A percentile compares a stretch with the other conserved stretches of the same genome.
Conservation (phyloP, 2,329 filamentous ascomycete species). For the Verruconis gallopava region DNA sequence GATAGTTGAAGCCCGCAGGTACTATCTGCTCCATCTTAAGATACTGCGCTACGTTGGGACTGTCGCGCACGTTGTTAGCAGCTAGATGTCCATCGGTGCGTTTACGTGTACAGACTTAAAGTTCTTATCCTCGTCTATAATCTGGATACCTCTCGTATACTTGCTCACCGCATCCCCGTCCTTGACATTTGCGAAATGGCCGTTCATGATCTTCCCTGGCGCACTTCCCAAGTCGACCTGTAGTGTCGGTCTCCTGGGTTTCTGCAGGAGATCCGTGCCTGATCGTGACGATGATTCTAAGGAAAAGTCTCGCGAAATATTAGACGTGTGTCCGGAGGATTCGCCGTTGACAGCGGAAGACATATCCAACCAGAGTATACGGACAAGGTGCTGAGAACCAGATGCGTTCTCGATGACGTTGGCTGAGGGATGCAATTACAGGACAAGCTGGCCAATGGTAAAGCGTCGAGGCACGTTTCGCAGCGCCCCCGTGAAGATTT, state of each 20-base stretch:
- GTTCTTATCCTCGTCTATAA: constrained; percentile 89
- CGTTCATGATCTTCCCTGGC: constrained; percentile 50
- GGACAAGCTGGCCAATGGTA: too few species aligned
- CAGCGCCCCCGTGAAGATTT: too few species aligned
- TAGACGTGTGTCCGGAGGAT: neutral
- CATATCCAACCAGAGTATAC: too few species aligned
- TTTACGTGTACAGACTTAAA: constrained; percentile 66
- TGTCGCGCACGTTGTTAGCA: constrained; percentile 24
- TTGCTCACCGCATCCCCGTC: constrained; percentile 50
- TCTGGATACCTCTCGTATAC: constrained; percentile 91
- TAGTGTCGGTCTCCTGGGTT: constrained; percentile 6
- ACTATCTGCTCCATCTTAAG: constrained; percentile 68
- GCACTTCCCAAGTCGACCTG: constrained; percentile 18
- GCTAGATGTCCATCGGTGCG: neutral
- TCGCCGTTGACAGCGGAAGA: neutral
- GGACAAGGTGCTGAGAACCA: too few species aligned
- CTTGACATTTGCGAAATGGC: constrained; percentile 58
- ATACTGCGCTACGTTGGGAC: constrained; percentile 67
- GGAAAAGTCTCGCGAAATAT: neutral
- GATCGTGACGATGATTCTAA: neutral
- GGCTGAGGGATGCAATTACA: too few species aligned
- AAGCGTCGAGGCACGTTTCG: too few species aligned
- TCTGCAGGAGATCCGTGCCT: neutral
- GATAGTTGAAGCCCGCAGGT: constrained; percentile 93
- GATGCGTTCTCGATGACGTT: too few species aligned